A percentile compares a stretch with the other conserved stretches of the same genome.
Evolutionary conservation across 2,329 filamentous ascomycete genomes (phyloP).

Genomic region (Scedosporium apiospermum): DNA sequence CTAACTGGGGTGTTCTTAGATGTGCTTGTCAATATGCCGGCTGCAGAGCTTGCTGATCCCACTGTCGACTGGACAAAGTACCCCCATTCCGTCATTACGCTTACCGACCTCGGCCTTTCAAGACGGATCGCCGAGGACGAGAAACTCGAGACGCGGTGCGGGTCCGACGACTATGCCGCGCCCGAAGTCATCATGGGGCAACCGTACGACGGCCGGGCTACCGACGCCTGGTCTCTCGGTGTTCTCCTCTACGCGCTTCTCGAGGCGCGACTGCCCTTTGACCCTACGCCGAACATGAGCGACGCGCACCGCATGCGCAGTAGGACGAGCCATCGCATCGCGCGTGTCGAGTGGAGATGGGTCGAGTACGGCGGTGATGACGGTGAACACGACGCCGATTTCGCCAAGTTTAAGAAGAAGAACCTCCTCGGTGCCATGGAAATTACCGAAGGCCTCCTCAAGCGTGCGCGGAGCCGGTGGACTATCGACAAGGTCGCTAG

Average conservation of each 20-base stretch:
- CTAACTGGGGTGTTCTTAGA: slow-evolving; percentile 39
- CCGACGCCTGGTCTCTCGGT: slow-evolving; percentile 90
- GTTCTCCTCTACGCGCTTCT: slow-evolving; percentile 89
- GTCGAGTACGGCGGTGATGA: slow-evolving; percentile 74
- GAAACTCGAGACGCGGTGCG: slow-evolving; percentile 85
- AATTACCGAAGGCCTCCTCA: slow-evolving; percentile 76
- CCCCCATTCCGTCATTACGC: slow-evolving; percentile 72
- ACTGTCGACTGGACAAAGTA: slow-evolving; percentile 63
- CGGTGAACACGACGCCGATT: slow-evolving; percentile 70
- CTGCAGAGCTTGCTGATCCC: slow-evolving; percentile 53
- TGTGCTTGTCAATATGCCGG: slow-evolving; percentile 78
- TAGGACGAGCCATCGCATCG: slow-evolving; percentile 86
- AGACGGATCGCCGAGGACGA: slow-evolving; percentile 77
- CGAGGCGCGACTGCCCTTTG: slow-evolving; percentile 88
- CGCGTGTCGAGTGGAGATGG: slow-evolving; percentile 93
- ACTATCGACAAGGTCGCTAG: slow-evolving; percentile 62
- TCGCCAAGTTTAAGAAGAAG: slow-evolving; percentile 49
- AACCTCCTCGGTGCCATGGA: slow-evolving; percentile 67
- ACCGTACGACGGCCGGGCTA: slow-evolving; percentile 83
- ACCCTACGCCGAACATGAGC: slow-evolving; percentile 72
- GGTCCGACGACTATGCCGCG: slow-evolving; percentile 93
- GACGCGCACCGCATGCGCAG: slow-evolving; percentile 69
- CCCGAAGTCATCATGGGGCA: slow-evolving; percentile 95
- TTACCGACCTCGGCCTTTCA: slow-evolving; percentile 87
- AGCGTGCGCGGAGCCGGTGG: slow-evolving; percentile 72